These are phyloP conservation scores for Anacardium occidentale DNA, from an alignment of 345 rosid genomes.

Conservation along the genomic window DNA sequence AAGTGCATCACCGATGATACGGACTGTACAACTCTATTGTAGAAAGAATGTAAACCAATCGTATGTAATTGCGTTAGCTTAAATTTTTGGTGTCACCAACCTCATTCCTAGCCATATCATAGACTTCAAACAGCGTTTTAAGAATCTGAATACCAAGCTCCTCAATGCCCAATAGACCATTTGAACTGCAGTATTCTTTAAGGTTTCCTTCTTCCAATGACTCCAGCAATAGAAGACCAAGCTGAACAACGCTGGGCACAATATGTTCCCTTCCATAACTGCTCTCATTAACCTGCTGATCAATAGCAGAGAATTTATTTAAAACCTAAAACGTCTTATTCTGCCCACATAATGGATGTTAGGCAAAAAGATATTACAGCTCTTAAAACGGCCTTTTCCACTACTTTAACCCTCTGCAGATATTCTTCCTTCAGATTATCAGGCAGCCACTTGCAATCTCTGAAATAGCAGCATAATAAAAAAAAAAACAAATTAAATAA, in stretches of 20 bases:
- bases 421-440: conserved; percentile 53
- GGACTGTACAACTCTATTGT: too few species aligned
- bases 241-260: conserved; percentile 66
- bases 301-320: conserved; percentile 10
- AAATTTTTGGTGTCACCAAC: conserved; percentile 30
- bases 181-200: conserved; percentile 33
- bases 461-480: conserved; percentile 28
- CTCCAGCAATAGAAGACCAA: conserved; percentile 68
- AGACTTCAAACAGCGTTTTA: conserved; percentile 66
- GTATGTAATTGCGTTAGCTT: too few species aligned
- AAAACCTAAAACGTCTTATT: not conserved
- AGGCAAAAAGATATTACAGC: conserved; percentile 48
- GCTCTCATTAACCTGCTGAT: conserved; percentile 67
- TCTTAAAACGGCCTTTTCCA: conserved; percentile 67
- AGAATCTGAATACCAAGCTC: conserved; percentile 70
- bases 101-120: conserved; percentile 88
- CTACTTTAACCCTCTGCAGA: conserved; percentile 42
- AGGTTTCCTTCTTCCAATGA: conserved; percentile 50
- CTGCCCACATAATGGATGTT: not conserved
- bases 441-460: conserved; percentile 74
- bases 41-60: not conserved
- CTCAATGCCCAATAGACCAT: conserved; percentile 56
- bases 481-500: not conserved
- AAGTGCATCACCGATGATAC: not conserved
- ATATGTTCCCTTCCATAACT: conserved; percentile 76